Evolutionary conservation across 2,329 filamentous ascomycete species (phyloP), one percentile per base, ranked within the genome.

Genomic region (Cadophora gregata): DNA sequence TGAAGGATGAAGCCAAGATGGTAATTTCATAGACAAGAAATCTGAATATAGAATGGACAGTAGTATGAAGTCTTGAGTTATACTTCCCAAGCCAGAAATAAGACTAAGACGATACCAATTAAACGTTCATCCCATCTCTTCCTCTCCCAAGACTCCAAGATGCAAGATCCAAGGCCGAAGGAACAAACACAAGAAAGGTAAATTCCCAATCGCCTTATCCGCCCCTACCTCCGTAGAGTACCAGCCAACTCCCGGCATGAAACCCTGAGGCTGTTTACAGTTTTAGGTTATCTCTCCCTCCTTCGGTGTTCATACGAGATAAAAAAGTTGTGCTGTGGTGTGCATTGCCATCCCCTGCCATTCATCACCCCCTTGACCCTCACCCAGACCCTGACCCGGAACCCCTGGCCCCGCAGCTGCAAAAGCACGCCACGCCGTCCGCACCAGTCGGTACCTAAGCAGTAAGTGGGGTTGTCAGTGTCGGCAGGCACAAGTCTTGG

Each of bases 81-180:
- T n/a, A 47, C 5, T 21, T 21, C 14, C 14, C 14, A 50, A 12
- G 21, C 25, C 14, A 31, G 16, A 53, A 16, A 53, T 25, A 53
- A 53, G 50, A 31, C 25, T 24, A 29, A 29, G 48, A 7, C 16
- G 27, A 50, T 25, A 14, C 7, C 3, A 31, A n/a, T 53, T n/a
- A n/a, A 19, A 19, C 31, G 12, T 53, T 19, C 50, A 53, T 53
- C 50, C 27, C 50, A 53, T 53, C 50, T 53, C 50, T 53, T n/a
- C 42, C 50, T n/a, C n/a, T 7, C 48, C 50, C 50, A 29, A 53
- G 50, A 29, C 9, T n/a, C 25, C n/a, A n/a, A n/a, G n/a, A n/a
- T n/a, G n/a, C n/a, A n/a, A n/a, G n/a, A n/a, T n/a, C n/a, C n/a
- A n/a, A n/a, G n/a, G n/a, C n/a, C n/a, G n/a, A n/a, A 42, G 19